Conservation (phyloP, 345 rosid genomes). For the Adansonia digitata region DNA sequence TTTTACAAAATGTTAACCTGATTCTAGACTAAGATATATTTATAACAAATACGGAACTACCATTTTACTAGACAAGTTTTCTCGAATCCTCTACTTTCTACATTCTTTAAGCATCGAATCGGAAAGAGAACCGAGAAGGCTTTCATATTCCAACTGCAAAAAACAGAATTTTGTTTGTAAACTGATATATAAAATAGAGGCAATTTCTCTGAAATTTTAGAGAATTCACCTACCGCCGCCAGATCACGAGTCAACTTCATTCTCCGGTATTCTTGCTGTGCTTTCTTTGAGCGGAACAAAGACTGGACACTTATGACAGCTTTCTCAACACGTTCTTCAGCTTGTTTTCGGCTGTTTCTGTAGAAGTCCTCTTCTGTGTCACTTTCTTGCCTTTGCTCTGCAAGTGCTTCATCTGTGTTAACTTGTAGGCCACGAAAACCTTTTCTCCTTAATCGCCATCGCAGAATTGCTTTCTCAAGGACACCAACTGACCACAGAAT, state of each 20-base stretch:
- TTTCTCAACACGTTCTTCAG: conserved; percentile 85
- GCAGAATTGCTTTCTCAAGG: conserved; percentile 76
- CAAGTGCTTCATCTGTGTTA: conserved; percentile 28
- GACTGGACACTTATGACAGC: conserved; percentile 83
- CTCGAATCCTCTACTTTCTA: not conserved
- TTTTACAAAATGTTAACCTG: not conserved
- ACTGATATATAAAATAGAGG: not conserved
- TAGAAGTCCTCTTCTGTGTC: conserved; percentile 71
- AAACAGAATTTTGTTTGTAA: conserved; percentile 9
- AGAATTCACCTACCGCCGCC: conserved; percentile 51
- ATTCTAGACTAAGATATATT: not conserved
- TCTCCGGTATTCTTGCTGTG: conserved; percentile 80
- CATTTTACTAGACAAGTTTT: not conserved
- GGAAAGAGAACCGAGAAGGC: conserved; percentile 23
- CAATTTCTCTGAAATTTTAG: not conserved
- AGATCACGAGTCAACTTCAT: conserved; percentile 64
- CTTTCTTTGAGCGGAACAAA: conserved; percentile 94
- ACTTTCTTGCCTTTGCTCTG: conserved; percentile 30
- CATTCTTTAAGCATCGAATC: conserved; percentile 22
- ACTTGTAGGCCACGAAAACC: conserved; percentile 81
- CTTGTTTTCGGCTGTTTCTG: conserved; percentile 70
- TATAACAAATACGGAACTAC: not conserved
- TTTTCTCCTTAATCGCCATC: conserved; percentile 87
- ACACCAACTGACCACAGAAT: conserved; percentile 93
- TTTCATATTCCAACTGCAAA: conserved; percentile 67